These are phyloP conservation scores for Cornus controversa DNA, from an alignment of 148 eudicot species.

Conservation along the genomic window DNA sequence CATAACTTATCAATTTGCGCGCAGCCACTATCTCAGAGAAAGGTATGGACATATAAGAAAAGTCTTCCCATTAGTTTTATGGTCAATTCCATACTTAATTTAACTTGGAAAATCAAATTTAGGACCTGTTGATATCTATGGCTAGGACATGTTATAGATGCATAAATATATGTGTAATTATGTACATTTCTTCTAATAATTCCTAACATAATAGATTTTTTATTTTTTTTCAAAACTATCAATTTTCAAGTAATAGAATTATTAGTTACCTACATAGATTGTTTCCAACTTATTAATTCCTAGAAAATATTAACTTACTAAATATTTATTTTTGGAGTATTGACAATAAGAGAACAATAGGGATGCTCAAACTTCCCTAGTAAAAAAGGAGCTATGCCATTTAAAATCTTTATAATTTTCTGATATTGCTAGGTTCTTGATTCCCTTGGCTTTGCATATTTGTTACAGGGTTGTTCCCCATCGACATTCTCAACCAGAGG, in stretches of 20 bases:
- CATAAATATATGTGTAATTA: too few relatives aligned
- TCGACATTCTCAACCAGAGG: conserved; percentile 31
- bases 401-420: not conserved
- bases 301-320: not conserved
- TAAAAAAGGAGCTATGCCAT: not conserved
- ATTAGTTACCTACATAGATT: too few relatives aligned
- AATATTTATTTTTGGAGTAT: not conserved
- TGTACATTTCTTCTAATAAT: too few relatives aligned
- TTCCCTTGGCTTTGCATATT: not conserved
- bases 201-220: too few relatives aligned
- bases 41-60: not conserved
- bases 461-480: conserved; percentile 29
- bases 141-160: not conserved
- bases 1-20: too few relatives aligned
- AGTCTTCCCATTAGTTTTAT: not conserved
- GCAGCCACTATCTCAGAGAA: not conserved
- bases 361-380: not conserved
- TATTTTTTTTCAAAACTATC: too few relatives aligned
- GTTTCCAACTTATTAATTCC: too few relatives aligned
- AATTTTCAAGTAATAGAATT: too few relatives aligned
- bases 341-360: not conserved
- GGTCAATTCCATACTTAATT: not conserved
- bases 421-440: not conserved
- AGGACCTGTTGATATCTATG: not conserved
- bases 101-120: not conserved